phyloP scores from a whole-genome alignment of 345 rosid genomes.

The Camelina hispida region DNA sequence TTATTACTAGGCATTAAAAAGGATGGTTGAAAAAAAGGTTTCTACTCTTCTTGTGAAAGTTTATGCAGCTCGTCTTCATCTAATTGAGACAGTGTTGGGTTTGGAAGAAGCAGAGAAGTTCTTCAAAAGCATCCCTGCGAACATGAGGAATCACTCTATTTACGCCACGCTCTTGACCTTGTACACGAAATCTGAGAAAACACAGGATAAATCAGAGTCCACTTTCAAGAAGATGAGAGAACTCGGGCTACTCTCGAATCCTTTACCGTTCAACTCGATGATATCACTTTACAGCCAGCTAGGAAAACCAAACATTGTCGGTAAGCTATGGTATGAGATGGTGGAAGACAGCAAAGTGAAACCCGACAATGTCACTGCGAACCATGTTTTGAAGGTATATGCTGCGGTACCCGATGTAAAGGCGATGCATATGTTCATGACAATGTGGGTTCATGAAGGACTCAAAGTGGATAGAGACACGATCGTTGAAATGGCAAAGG shows the following conservation, averaged over 20 bases:
- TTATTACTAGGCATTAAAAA: background rate
- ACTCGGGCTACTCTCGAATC: too few relatives aligned
- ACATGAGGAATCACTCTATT: background rate
- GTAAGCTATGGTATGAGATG: too few relatives aligned
- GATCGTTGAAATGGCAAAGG: background rate
- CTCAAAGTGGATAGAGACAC: background rate
- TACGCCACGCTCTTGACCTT: background rate
- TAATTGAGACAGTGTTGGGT: background rate
- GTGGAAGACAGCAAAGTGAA: background rate
- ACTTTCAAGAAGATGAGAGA: too few relatives aligned
- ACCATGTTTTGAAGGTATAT: background rate
- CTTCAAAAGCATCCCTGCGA: background rate
- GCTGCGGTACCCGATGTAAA: background rate
- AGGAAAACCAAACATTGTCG: too few relatives aligned
- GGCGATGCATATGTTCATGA: background rate
- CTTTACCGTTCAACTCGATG: too few relatives aligned
- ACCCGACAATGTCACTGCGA: background rate
- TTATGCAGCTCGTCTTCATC: conserved; percentile 2
- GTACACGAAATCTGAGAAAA: background rate
- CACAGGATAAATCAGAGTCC: too few relatives aligned
- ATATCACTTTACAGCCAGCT: too few relatives aligned
- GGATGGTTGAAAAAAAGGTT: background rate
- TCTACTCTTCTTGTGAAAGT: background rate
- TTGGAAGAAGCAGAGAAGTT: background rate
- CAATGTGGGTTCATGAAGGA: background rate